Base-by-base conservation (phyloP, 208 protist genomes). In the Leishmania lainsoni region DNA sequence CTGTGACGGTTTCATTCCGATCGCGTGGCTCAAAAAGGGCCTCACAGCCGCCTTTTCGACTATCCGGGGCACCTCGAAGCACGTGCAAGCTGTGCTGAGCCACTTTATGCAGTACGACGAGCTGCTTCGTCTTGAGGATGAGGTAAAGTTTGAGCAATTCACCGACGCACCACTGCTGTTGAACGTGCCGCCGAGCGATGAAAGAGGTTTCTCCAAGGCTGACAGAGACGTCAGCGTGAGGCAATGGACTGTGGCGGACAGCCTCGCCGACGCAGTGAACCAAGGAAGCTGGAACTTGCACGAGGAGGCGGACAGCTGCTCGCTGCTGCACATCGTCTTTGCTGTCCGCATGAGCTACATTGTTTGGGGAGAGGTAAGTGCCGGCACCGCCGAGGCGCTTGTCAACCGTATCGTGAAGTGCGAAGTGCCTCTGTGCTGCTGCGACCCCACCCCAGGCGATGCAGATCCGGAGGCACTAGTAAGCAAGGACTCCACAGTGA, bases 311-410 rank as follows among this genome's bases (percentile, higher is more conserved):
- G 84, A 92, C 49, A 86, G 79, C 35, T 96, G 92, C 85, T 94
- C 94, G 56, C 80, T 97, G 32, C 77, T 95, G 54, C 78, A 94
- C 73, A 75, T 97, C 26, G 84, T 90, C 5, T 85, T 94, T 12
- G 94, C 94, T 1, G 72, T 95, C 49, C 86, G 94, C 65, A 93
- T 94, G 91, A 91, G 83, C 14, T 96, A 93, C 81, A 79, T 94
- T 63, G 87, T 97, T n/a, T 97, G 93, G 93, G 91, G 92, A 75
- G 76, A 76, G 58, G 69, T 90, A 54, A 73, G 80, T 39, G 52
- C 49, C 45, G 52, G 58, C 58, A 79, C 69, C 6, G 61, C 75
- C 74, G 66, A 72, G 8, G 79, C 74, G 45, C 42, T 78, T 49
- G 75, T 82, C 29, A 58, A 75, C 52, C 66, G 81, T 39, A 61